Evolutionary conservation across 495 filamentous ascomycete genomes (phyloP).

Genomic region (Aspergillus steynii): DNA sequence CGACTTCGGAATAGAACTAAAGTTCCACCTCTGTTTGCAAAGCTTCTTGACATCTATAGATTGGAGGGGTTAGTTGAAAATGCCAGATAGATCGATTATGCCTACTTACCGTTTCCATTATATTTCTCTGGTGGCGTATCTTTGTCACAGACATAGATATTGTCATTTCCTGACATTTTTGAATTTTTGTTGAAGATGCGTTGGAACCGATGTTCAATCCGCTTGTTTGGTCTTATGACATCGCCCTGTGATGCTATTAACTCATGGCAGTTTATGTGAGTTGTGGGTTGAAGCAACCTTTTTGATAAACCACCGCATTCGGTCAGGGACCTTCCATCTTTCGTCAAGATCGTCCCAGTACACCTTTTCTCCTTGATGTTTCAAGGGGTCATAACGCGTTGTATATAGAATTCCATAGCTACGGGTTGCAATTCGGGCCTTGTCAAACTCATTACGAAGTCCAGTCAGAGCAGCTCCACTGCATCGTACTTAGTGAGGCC

Average conservation of each 20-base stretch:
- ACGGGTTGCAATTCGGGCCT: conserved; percentile 47
- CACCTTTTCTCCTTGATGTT: background rate
- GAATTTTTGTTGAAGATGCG: background rate
- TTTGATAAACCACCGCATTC: conserved; percentile 34
- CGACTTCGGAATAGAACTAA: no score
- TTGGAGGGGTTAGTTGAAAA: no score
- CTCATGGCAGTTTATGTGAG: background rate
- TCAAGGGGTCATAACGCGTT: conserved; percentile 30
- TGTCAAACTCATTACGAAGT: conserved; percentile 38
- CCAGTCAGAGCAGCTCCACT: conserved; percentile 45
- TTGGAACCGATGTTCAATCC: conserved; percentile 10
- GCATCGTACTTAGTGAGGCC: conserved; percentile 45
- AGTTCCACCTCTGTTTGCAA: no score
- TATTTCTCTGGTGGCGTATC: background rate
- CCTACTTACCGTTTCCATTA: no score
- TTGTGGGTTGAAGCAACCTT: conserved; percentile 20
- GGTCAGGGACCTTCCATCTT: conserved; percentile 6
- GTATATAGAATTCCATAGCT: conserved; percentile 45
- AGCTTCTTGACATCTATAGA: no score
- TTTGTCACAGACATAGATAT: background rate
- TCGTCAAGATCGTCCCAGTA: conserved; percentile 22
- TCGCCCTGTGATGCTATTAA: conserved; percentile 12
- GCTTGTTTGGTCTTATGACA: conserved; percentile 13
- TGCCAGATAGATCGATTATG: no score
- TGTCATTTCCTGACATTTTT: background rate